phyloP scores from a whole-genome alignment of 164 flowering plant genomes.

The Dillenia turbinata region DNA sequence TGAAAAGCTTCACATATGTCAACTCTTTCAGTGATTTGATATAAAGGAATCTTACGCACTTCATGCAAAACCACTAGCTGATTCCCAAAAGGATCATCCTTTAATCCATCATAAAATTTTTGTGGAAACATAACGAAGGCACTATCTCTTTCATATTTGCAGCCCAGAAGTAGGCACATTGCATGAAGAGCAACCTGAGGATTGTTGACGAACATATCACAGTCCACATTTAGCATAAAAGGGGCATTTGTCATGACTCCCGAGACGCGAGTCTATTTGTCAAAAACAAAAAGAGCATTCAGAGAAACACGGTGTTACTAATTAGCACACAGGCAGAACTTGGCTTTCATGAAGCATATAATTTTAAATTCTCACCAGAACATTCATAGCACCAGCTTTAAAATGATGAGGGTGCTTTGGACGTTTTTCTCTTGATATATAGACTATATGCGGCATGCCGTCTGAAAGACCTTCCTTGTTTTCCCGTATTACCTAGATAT shows the following conservation, averaged over 20 bases:
- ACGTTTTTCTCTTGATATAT: slow-evolving; percentile 62
- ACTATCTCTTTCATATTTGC: slow-evolving; percentile 19
- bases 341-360: background rate
- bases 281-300: background rate
- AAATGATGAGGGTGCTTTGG: slow-evolving; percentile 50
- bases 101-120: slow-evolving; percentile 31
- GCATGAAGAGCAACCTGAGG: slow-evolving; percentile 44
- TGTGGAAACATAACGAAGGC: slow-evolving; percentile 61
- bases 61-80: slow-evolving; percentile 11
- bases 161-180: slow-evolving; percentile 46
- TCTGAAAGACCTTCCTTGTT: slow-evolving; percentile 31
- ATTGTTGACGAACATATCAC: slow-evolving; percentile 65
- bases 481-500: slow-evolving; percentile 42
- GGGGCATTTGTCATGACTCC: slow-evolving; percentile 77
- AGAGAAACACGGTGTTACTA: no score
- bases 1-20: no score
- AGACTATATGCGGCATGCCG: slow-evolving; percentile 49
- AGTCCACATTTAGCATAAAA: slow-evolving; percentile 66
- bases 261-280: slow-evolving; percentile 49
- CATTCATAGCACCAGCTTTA: slow-evolving; percentile 84
- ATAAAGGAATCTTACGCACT: slow-evolving; percentile 15
- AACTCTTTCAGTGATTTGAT: background rate
- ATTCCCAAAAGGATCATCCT: slow-evolving; percentile 51
- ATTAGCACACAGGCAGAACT: background rate
- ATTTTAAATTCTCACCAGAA: slow-evolving; percentile 27